Evolutionary conservation across 768 basidiomycete species (phyloP).

Genomic region (Psilocybe azurescens): DNA sequence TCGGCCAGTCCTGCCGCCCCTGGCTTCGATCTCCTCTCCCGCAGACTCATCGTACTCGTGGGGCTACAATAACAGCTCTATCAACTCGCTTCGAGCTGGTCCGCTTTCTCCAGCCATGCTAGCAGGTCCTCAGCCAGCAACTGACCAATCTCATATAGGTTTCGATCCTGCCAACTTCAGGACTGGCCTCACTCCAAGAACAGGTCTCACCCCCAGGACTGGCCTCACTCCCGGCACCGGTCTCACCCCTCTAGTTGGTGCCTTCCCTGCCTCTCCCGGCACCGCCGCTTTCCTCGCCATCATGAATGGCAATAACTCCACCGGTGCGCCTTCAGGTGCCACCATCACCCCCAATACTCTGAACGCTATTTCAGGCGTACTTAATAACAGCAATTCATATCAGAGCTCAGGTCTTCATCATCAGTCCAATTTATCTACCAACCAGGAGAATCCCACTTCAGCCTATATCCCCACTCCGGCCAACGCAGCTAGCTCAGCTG

Average conservation of each 20-base stretch:
- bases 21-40: slow-evolving; percentile 79
- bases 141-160: slow-evolving; percentile 43
- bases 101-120: slow-evolving; percentile 98
- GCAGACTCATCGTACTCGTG: slow-evolving; percentile 70
- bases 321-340: slow-evolving; percentile 40
- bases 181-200: slow-evolving; percentile 86
- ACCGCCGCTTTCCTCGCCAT: slow-evolving; percentile 93
- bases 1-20: slow-evolving; percentile 83
- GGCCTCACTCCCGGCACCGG: slow-evolving; percentile 80
- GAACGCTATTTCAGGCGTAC: slow-evolving; percentile 80
- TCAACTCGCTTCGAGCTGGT: slow-evolving; percentile 88
- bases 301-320: slow-evolving; percentile 66
- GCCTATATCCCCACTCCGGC: slow-evolving; percentile 49
- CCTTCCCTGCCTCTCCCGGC: slow-evolving; percentile 87
- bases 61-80: slow-evolving; percentile 60
- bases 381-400: slow-evolving; percentile 64
- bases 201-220: slow-evolving; percentile 86
- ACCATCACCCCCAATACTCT: slow-evolving; percentile 80
- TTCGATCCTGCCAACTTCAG: slow-evolving; percentile 81
- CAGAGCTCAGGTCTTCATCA: slow-evolving; percentile 44
- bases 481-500: slow-evolving; percentile 71
- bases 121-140: slow-evolving; percentile 74
- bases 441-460: slow-evolving; percentile 40
- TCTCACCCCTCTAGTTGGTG: slow-evolving; percentile 80
- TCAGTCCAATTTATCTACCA: slow-evolving; percentile 34